A percentile compares a stretch with the other conserved stretches of the same genome.
Conservation (phyloP, 106 monocot species). For the Gastrodia elata region DNA sequence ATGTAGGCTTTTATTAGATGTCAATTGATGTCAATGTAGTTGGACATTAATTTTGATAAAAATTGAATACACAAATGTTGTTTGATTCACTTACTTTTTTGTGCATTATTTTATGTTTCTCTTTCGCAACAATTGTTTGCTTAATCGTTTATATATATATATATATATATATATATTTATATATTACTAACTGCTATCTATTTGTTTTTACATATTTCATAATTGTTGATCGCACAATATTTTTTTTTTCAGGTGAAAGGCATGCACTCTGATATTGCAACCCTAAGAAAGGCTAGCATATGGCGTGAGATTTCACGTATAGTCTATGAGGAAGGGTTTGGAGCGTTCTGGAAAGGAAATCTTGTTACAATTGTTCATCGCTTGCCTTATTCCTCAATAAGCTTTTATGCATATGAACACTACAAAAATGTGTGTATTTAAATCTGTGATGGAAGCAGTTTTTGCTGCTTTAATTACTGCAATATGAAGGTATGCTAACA, state of each 20-base stretch:
- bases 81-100: background rate
- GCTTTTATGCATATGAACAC: constrained; percentile 70
- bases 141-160: background rate
- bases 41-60: background rate
- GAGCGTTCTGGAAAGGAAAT: constrained; percentile 85
- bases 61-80: background rate
- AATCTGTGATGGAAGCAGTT: background rate
- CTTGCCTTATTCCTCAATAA: constrained; percentile 74
- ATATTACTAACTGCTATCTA: background rate
- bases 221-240: background rate
- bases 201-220: background rate
- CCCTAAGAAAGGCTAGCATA: constrained; percentile 51
- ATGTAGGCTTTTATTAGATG: background rate
- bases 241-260: constrained; percentile 48
- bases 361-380: constrained; percentile 72
- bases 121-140: background rate
- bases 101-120: background rate
- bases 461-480: background rate
- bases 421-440: constrained; percentile 44
- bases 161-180: too few relatives aligned
- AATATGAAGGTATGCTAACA: background rate
- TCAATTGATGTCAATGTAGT: background rate
- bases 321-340: constrained; percentile 60
- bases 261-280: constrained; percentile 64
- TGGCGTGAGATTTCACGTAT: constrained; percentile 69